Base-by-base conservation (phyloP, 805 yeast genomes). In the Metschnikowia gruessii region DNA sequence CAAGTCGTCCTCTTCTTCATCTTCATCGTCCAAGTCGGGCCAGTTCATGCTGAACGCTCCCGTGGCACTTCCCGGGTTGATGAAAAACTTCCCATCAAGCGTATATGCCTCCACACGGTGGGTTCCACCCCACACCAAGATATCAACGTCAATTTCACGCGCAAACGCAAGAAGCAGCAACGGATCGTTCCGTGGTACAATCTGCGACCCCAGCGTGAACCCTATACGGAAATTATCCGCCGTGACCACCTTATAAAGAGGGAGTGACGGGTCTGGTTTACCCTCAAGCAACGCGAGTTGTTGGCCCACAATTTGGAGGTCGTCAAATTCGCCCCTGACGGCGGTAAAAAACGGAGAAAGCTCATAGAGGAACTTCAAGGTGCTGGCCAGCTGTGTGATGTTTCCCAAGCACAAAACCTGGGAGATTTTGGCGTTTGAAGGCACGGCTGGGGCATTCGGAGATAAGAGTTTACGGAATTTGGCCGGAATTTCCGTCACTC, bases 11-110 rank as follows among this genome's bases (percentile, higher is more conserved):
- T 61, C 66, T 3, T 62, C 69, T 3, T 75, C 74, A 2, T 76
- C 83, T 1, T 60, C 66, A 16, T 77, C 81, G 2, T 73, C 76
- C 6, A 71, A 74, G 48, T 82, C 82, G 68, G 82, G 80, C 58
- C 82, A 84, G 41, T 64, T 68, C 28, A 86, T 77, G 36, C 77
- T 76, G 54, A 77, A 81, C 0, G 97, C 97, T 21, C 99, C 99
- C 0, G 97, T 91, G 35, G 95, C 95, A 61, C 95, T 85, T 0
- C 99, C 99, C 0, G 99, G 98, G 63, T 88, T 92, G n/a, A 94
- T 77, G 60, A 94, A 94, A 63, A 91, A 88, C 65, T 87, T 88
- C 18, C 95, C 95, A 54, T 90, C 98, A 48, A 91, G 69, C 9
- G 94, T 87, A 60, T 90, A 92, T 0, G 97, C 97, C 61, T 92